Conservation (phyloP, 2,329 filamentous ascomycete genomes). For the Fusarium sublunatum region DNA sequence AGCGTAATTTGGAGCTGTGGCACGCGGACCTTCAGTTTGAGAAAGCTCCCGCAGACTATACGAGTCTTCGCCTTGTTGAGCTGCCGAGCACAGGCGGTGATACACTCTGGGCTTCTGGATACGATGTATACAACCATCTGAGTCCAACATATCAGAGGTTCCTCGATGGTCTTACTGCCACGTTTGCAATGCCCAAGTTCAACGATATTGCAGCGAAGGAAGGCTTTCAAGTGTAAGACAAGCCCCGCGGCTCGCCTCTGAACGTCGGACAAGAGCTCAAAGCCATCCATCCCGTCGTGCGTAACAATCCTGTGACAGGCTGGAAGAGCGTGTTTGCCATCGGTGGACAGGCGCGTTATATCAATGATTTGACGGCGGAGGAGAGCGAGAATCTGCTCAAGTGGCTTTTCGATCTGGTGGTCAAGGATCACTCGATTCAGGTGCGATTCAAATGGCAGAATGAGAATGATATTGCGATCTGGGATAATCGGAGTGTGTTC, state of each 20-base stretch:
- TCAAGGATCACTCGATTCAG: conserved; percentile 68
- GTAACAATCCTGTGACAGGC: conserved; percentile 68
- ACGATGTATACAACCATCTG: conserved; percentile 74
- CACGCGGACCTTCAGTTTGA: conserved; percentile 76
- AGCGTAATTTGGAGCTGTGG: conserved; percentile 55
- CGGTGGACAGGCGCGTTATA: conserved; percentile 61
- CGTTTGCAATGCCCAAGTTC: conserved; percentile 63
- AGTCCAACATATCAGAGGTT: conserved; percentile 67
- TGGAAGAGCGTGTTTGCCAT: conserved; percentile 67
- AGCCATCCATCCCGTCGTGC: conserved; percentile 65
- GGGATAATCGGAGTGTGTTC: conserved; percentile 68
- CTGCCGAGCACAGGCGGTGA: conserved; percentile 67
- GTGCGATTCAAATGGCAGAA: conserved; percentile 59
- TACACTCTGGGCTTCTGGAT: conserved; percentile 75
- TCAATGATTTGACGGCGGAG: conserved; percentile 61
- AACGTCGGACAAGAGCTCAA: conserved; percentile 61
- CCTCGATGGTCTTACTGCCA: conserved; percentile 68
- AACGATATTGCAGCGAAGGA: conserved; percentile 58
- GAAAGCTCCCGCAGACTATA: conserved; percentile 71
- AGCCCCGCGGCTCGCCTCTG: conserved; percentile 60
- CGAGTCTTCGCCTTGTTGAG: conserved; percentile 64
- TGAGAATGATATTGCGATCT: conserved; percentile 64
- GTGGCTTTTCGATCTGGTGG: conserved; percentile 63
- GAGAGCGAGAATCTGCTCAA: conserved; percentile 62
- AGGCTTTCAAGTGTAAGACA: conserved; percentile 59